These are phyloP conservation scores for Omphalotus guepiniiformis DNA, from an alignment of 768 basidiomycete species.

Conservation along the genomic window DNA sequence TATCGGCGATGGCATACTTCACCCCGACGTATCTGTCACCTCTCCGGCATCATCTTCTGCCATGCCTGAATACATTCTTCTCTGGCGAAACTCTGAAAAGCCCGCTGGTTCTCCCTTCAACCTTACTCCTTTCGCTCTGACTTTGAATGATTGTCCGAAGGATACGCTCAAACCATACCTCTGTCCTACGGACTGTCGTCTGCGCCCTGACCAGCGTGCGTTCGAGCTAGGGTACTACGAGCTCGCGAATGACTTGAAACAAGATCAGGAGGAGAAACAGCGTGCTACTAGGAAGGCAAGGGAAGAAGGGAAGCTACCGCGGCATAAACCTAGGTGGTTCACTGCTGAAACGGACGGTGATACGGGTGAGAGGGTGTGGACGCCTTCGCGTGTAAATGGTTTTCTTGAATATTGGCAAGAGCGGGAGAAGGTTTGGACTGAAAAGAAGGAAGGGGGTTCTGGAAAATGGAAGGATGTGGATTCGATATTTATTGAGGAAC, in stretches of 20 bases:
- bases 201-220: slow-evolving; percentile 90
- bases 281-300: slow-evolving; percentile 64
- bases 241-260: slow-evolving; percentile 76
- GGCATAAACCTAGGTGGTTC: slow-evolving; percentile 89
- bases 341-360: slow-evolving; percentile 76
- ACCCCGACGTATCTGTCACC: slow-evolving; percentile 66
- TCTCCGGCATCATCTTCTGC: slow-evolving; percentile 35
- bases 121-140: slow-evolving; percentile 90
- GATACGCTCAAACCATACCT: slow-evolving; percentile 67
- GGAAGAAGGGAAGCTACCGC: slow-evolving; percentile 67
- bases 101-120: slow-evolving; percentile 80
- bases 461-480: slow-evolving; percentile 67
- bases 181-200: slow-evolving; percentile 87
- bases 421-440: slow-evolving; percentile 59
- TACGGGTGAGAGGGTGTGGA: slow-evolving; percentile 88
- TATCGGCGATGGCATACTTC: slow-evolving; percentile 49
- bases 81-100: slow-evolving; percentile 93
- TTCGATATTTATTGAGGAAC: slow-evolving; percentile 75
- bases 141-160: slow-evolving; percentile 82
- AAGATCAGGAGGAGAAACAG: slow-evolving; percentile 80
- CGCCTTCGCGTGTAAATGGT: slow-evolving; percentile 49
- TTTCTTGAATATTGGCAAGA: slow-evolving; percentile 81
- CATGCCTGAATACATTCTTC: slow-evolving; percentile 70
- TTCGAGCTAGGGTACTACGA: slow-evolving; percentile 90
- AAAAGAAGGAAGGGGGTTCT: slow-evolving; percentile 29